These are phyloP conservation scores for Houttuynia cordata DNA, from an alignment of 164 flowering plant genomes.

Conservation along the genomic window DNA sequence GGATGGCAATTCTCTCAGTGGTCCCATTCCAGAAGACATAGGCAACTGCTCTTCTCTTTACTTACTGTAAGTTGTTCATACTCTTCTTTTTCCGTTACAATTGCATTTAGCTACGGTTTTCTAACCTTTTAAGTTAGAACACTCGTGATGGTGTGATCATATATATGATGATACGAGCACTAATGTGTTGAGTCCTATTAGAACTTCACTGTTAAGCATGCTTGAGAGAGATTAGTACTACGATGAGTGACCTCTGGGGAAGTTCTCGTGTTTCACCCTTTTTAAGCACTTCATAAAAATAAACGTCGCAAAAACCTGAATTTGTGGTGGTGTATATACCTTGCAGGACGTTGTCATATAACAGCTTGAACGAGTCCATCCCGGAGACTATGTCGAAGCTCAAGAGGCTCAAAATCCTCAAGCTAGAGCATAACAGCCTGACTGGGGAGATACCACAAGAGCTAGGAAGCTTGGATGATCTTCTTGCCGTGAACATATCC, in stretches of 20 bases:
- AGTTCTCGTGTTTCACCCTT: too few relatives aligned
- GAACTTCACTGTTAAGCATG: too few relatives aligned
- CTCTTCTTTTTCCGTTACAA: too few relatives aligned
- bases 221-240: too few relatives aligned
- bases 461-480: slow-evolving; percentile 50
- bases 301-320: too few relatives aligned
- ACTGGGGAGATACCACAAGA: slow-evolving; percentile 79
- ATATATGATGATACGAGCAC: too few relatives aligned
- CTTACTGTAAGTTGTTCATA: slow-evolving; percentile 53
- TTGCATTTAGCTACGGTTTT: too few relatives aligned
- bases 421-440: slow-evolving; percentile 54
- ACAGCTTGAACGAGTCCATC: slow-evolving; percentile 51
- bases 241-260: too few relatives aligned
- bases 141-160: too few relatives aligned
- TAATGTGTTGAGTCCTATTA: too few relatives aligned
- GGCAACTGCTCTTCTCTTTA: slow-evolving; percentile 78
- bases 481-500: slow-evolving; percentile 73
- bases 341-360: slow-evolving; percentile 87
- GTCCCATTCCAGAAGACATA: slow-evolving; percentile 65
- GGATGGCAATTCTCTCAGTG: slow-evolving; percentile 63
- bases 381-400: slow-evolving; percentile 51
- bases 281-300: too few relatives aligned
- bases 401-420: slow-evolving; percentile 63
- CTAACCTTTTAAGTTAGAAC: not conserved
- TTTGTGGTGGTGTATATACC: not conserved